These are phyloP conservation scores for Rhynchospora pubera DNA, from an alignment of 176 grass and related monocot species.

Conservation along the genomic window DNA sequence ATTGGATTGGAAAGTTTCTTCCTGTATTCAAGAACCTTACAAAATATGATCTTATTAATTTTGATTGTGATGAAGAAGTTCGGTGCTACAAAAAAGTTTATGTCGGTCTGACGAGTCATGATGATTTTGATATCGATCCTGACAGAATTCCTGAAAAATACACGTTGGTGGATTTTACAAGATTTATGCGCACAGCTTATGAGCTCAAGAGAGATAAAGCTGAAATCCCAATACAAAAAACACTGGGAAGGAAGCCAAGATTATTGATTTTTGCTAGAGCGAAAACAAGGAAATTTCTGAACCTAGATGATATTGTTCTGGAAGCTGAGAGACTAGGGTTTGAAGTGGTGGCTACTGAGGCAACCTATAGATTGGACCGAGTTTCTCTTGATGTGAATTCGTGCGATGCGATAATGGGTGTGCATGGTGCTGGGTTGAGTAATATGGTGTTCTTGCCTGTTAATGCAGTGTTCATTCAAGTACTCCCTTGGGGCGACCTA, in stretches of 20 bases:
- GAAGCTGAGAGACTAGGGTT: conserved; percentile 40
- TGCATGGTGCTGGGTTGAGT: conserved; percentile 72
- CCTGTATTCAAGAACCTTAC: conserved; percentile 55
- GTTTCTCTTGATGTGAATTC: conserved; percentile 58
- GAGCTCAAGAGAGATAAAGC: conserved; percentile 52
- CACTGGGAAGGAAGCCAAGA: conserved; percentile 11
- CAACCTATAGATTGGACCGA: conserved; percentile 36
- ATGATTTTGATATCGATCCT: conserved; percentile 51
- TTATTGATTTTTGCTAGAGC: conserved; percentile 45
- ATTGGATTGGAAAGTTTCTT: conserved; percentile 58
- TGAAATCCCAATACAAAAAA: conserved; percentile 2
- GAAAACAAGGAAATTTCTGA: conserved; percentile 49
- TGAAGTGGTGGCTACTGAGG: conserved; percentile 54
- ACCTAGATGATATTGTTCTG: conserved; percentile 42
- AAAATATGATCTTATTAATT: conserved; percentile 56
- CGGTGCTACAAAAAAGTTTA: conserved; percentile 49
- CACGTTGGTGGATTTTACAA: conserved; percentile 46
- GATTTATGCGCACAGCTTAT: conserved; percentile 45
- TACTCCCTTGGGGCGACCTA: conserved; percentile 57
- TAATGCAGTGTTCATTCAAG: conserved; percentile 54
- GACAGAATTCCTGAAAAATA: conserved; percentile 10
- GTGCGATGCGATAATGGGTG: conserved; percentile 54
- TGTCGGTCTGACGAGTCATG: conserved; percentile 57
- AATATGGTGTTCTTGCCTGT: conserved; percentile 85
- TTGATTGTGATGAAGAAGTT: conserved; percentile 44